These are phyloP conservation scores for Primulina eburnea DNA, from an alignment of 257 asterid genomes.

Conservation along the genomic window DNA sequence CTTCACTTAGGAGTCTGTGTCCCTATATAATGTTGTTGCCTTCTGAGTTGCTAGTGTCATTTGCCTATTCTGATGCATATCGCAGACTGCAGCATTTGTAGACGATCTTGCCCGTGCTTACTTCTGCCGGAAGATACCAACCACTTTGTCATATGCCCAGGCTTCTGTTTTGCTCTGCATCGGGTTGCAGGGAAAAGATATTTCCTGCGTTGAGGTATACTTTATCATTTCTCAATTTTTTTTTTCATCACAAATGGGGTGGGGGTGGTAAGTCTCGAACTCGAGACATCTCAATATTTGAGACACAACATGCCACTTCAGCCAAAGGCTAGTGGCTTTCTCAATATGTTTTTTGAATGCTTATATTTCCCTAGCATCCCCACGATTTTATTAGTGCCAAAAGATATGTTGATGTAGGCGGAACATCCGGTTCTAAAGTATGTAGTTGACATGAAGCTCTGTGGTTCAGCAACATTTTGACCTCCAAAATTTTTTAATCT, in stretches of 20 bases:
- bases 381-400: no score
- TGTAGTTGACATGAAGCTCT: background rate
- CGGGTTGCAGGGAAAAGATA: conserved; percentile 77
- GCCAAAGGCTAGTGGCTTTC: no score
- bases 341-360: no score
- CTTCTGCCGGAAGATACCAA: conserved; percentile 80
- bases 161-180: conserved; percentile 88
- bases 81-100: conserved; percentile 56
- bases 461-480: background rate
- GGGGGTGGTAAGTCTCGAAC: no score
- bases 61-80: conserved; percentile 13
- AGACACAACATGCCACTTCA: no score
- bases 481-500: background rate
- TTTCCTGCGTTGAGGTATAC: conserved; percentile 63
- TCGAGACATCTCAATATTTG: no score
- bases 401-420: no score
- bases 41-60: conserved; percentile 1
- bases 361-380: no score
- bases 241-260: background rate
- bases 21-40: background rate
- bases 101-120: conserved; percentile 60
- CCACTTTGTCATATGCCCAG: conserved; percentile 65
- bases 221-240: conserved; percentile 10
- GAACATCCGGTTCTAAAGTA: conserved; percentile 2
- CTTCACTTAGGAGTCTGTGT: no score